A percentile compares a stretch with the other conserved stretches of the same genome.
These are phyloP conservation scores for Clathrospora elynae DNA, from an alignment of 2,329 filamentous ascomycete genomes.

Conservation along the genomic window DNA sequence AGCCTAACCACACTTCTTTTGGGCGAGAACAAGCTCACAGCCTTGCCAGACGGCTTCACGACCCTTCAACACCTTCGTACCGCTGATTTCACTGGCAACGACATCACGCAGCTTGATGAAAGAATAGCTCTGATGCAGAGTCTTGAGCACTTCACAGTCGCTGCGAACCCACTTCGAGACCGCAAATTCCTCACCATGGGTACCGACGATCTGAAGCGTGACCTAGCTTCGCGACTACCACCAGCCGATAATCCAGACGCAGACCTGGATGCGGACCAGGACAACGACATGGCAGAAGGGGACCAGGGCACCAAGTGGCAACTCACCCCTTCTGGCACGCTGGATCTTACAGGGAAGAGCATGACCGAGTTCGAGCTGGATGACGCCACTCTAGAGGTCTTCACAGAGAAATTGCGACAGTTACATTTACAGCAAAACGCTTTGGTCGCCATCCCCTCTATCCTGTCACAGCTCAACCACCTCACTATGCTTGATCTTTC, in stretches of 20 bases:
- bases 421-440: constrained; percentile 79
- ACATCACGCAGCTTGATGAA: constrained; percentile 75
- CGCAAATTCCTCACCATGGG: constrained; percentile 82
- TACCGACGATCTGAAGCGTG: constrained; percentile 79
- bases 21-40: constrained; percentile 79
- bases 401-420: constrained; percentile 57
- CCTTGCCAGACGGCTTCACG: constrained; percentile 77
- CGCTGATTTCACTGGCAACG: constrained; percentile 84
- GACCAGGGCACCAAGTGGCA: constrained; percentile 30
- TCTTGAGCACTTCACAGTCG: constrained; percentile 74
- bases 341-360: constrained; percentile 52
- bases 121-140: constrained; percentile 79
- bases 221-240: constrained; percentile 69
- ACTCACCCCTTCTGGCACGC: constrained; percentile 44
- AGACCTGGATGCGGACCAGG: constrained; percentile 11
- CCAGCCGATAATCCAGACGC: constrained; percentile 46
- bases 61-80: constrained; percentile 70
- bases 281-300: constrained; percentile 4
- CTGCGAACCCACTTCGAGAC: constrained; percentile 88
- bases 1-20: constrained; percentile 74
- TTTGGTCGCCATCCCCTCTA: constrained; percentile 70
- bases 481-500: constrained; percentile 75
- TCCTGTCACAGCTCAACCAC: constrained; percentile 71
- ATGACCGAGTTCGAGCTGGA: constrained; percentile 49
- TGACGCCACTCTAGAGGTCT: constrained; percentile 46